Conservation (phyloP, 2,329 filamentous ascomycete species). For the Neonectria hederae region DNA sequence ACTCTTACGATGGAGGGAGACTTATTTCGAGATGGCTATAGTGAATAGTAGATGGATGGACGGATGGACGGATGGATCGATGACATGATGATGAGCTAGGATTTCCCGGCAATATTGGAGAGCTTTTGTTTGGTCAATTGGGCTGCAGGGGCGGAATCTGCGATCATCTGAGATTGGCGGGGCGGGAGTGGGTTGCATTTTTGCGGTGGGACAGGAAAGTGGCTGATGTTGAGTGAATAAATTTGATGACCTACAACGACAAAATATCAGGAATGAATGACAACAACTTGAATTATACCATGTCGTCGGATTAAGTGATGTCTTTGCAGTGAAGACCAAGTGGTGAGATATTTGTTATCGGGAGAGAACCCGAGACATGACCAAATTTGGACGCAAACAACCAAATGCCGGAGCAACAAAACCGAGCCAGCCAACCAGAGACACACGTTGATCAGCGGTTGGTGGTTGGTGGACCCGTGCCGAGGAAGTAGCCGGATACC, state of each 20-base stretch:
- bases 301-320: background rate
- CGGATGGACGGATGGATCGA: background rate
- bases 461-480: constrained; percentile 39
- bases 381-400: background rate
- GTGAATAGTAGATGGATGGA: background rate
- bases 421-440: constrained; percentile 12
- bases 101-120: background rate
- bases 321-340: background rate
- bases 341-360: background rate
- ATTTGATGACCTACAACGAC: background rate
- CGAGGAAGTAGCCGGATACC: constrained; percentile 35
- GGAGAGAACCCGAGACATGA: background rate
- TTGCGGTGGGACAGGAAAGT: constrained; percentile 25
- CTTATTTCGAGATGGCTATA: no score
- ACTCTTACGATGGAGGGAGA: background rate
- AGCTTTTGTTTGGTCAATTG: constrained; percentile 25
- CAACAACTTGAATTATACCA: background rate
- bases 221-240: constrained; percentile 1
- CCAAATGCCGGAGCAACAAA: constrained; percentile 33
- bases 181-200: constrained; percentile 14
- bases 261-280: background rate
- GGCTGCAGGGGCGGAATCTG: constrained; percentile 26
- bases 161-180: constrained; percentile 38
- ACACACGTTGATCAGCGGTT: constrained; percentile 38
- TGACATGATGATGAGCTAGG: constrained; percentile 4